Base-by-base conservation (phyloP, 2,329 filamentous ascomycete genomes). In the Hymenoscyphus infarciens region DNA sequence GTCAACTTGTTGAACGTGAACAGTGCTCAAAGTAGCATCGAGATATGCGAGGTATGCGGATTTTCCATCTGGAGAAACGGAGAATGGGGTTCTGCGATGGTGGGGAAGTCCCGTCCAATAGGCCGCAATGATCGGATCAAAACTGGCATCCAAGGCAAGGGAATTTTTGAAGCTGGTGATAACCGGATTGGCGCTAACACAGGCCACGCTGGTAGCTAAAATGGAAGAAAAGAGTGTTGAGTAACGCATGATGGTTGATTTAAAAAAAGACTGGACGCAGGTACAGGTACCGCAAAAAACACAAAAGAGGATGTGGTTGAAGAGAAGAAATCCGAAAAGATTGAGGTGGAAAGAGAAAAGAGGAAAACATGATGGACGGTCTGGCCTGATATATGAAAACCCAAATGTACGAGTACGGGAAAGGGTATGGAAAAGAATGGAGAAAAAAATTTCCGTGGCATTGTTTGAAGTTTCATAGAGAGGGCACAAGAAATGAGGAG, bases 31-130 rank as follows among this genome's bases (percentile, higher is more conserved):
- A 55, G 78, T 83, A 29, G 77, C 74, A 69, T 86, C 83, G 16
- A 87, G 80, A 68, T 87, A 87, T 10, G 85, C 85, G 10, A 87
- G 71, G 71, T 84, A 87, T 13, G 82, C 84, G 3, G 79, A 80
- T 63, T 81, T 81, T 64, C 83, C 83, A 71, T 86, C 80, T 1
- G 84, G 83, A 0, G 84, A 86, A 35, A 85, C 77, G n/a, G 84
- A 80, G 65, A 87, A 87, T 5, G 84, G 84, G 13, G 84, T 87
- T 59, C 84, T 81, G 55, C 84, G 82, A 71, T 87, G 84, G 68
- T 87, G 85, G 54, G 83, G 82, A 55, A 82, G 79, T 22, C 78
- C 79, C 15, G 84, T 87, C 84, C 84, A 87, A 78, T 87, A 87
- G 8, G 83, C 80, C 19, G 78, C 78, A 72, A 84, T 82, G 67